These are phyloP conservation scores for Cymbidium sinense DNA, from an alignment of 106 monocot genomes.

Conservation along the genomic window DNA sequence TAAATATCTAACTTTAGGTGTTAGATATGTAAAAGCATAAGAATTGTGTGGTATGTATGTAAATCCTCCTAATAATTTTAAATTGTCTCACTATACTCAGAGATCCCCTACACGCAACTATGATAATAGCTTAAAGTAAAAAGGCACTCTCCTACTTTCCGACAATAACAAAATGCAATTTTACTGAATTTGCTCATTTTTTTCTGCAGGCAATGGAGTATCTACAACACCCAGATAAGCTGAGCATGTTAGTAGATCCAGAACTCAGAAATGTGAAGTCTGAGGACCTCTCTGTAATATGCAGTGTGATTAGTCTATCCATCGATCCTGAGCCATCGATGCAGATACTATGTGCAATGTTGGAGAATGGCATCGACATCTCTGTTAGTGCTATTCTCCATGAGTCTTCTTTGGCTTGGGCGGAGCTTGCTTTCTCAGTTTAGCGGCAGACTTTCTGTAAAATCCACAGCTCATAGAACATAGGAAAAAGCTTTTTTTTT, in stretches of 20 bases:
- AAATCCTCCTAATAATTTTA: no score
- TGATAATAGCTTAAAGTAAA: no score
- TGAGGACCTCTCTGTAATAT: slow-evolving; percentile 52
- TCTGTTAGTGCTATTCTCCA: slow-evolving; percentile 46
- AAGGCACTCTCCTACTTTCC: no score
- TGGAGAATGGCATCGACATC: slow-evolving; percentile 79
- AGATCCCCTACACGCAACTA: no score
- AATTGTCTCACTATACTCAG: no score
- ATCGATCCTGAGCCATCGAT: slow-evolving; percentile 72
- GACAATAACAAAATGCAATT: no score
- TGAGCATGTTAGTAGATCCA: slow-evolving; percentile 53
- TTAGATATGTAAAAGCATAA: no score
- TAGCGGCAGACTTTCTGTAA: neutral
- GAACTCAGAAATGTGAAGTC: slow-evolving; percentile 55
- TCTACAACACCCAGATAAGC: slow-evolving; percentile 46
- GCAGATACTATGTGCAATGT: slow-evolving; percentile 59
- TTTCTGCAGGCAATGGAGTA: slow-evolving; percentile 39
- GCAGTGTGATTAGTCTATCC: slow-evolving; percentile 59
- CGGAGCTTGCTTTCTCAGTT: slow-evolving; percentile 43
- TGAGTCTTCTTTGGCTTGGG: slow-evolving; percentile 77
- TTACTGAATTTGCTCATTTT: neutral
- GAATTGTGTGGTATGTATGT: no score
- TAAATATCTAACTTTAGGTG: no score
- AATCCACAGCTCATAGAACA: neutral
- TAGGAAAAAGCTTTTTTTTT: neutral